Percentiles rank a stretch among this genome's conserved stretches.
phyloP scores from a whole-genome alignment of 805 yeast genomes.

The Starmerella khaoyaiensis region DNA sequence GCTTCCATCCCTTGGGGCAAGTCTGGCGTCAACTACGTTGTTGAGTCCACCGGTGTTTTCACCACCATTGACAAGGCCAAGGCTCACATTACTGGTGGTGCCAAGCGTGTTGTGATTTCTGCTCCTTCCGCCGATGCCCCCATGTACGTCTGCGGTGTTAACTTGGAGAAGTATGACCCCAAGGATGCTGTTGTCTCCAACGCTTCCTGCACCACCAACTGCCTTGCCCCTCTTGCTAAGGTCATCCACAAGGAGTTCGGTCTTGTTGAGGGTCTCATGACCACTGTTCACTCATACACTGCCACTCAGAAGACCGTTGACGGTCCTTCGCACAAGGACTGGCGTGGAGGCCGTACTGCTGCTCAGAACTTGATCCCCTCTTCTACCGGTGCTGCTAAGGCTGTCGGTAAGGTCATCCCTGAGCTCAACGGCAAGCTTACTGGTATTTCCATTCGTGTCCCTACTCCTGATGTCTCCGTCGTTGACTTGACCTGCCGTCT shows the following conservation, averaged over 20 bases:
- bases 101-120: conserved; percentile 87
- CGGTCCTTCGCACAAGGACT: conserved; percentile 95
- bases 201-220: conserved; percentile 93
- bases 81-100: conserved; percentile 80
- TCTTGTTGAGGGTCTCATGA: conserved; percentile 85
- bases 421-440: conserved; percentile 84
- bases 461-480: conserved; percentile 86
- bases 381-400: conserved; percentile 96
- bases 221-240: conserved; percentile 90
- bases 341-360: conserved; percentile 98
- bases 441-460: conserved; percentile 88
- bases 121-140: conserved; percentile 93
- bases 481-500: conserved; percentile 84
- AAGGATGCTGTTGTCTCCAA: conserved; percentile 71
- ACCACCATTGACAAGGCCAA: conserved; percentile 67
- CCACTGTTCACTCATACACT: conserved; percentile 91
- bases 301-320: conserved; percentile 95
- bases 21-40: conserved; percentile 67
- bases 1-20: conserved; percentile 75
- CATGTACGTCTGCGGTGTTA: conserved; percentile 90
- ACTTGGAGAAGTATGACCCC: conserved; percentile 62
- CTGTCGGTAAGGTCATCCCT: conserved; percentile 91
- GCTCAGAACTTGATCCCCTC: conserved; percentile 92
- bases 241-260: conserved; percentile 76
- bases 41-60: conserved; percentile 93